Percentiles rank a stretch among this genome's conserved stretches.
Evolutionary conservation across 257 asterid species (phyloP).

Genomic region (Lantana camara): DNA sequence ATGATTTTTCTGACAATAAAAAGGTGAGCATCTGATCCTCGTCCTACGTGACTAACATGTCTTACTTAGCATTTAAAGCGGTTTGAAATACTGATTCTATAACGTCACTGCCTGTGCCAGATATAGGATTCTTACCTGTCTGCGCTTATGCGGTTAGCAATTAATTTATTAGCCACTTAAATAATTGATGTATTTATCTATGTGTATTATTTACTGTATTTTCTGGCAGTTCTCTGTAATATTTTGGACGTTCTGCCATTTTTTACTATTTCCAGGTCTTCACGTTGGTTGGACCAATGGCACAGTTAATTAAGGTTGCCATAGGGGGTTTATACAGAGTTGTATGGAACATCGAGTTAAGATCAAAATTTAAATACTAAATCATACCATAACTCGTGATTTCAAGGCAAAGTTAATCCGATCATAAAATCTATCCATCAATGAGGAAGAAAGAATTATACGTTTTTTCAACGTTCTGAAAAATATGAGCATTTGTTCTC

Average conservation of each 20-base stretch:
- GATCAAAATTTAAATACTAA: too few species aligned
- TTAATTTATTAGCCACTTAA: too few species aligned
- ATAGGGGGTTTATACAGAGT: too few species aligned
- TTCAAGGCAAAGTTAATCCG: background rate
- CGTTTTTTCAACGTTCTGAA: background rate
- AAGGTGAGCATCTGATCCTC: slow-evolving; percentile 18
- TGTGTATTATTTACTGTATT: too few species aligned
- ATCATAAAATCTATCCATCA: background rate
- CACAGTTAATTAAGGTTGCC: too few species aligned
- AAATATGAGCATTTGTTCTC: background rate
- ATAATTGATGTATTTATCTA: too few species aligned
- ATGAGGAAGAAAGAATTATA: background rate
- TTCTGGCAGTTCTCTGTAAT: background rate
- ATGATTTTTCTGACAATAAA: slow-evolving; percentile 31
- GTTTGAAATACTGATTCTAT: slow-evolving; percentile 31
- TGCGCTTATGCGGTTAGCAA: too few species aligned
- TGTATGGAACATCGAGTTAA: too few species aligned
- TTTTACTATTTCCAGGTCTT: background rate
- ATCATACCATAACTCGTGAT: too few species aligned
- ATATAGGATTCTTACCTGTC: background rate
- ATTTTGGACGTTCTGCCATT: background rate
- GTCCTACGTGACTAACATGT: background rate
- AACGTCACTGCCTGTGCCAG: slow-evolving; percentile 15
- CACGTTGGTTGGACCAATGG: too few species aligned
- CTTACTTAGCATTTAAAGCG: slow-evolving; percentile 10